phyloP scores from a whole-genome alignment of 805 yeast genomes.

The Saccharomycopsis fibuligera region DNA sequence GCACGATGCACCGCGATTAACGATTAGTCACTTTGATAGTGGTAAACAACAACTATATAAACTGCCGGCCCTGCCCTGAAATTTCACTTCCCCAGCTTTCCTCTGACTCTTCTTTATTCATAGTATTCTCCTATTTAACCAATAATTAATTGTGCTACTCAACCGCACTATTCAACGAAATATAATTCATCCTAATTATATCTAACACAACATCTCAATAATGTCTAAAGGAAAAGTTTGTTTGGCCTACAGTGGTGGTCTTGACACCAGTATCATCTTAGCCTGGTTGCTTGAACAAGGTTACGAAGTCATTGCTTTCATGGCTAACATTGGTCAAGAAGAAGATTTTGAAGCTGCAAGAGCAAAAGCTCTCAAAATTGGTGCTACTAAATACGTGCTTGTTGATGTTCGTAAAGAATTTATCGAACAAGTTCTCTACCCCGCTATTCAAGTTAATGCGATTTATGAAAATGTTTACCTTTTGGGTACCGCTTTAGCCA shows the following conservation, averaged over 20 bases:
- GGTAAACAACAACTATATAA: no score
- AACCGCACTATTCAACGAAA: no score
- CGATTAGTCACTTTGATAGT: no score
- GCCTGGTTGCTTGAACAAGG: constrained; percentile 99
- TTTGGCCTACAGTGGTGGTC: constrained; percentile 98
- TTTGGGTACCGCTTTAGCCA: constrained; percentile 95
- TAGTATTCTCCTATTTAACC: no score
- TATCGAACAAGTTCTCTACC: constrained; percentile 84
- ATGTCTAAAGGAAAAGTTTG: constrained; percentile 99
- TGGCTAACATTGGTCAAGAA: constrained; percentile 99
- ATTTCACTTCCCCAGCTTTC: no score
- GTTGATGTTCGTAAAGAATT: constrained; percentile 95
- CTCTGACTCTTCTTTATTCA: no score
- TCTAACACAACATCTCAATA: no score
- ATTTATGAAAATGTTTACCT: constrained; percentile 96
- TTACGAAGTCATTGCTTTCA: constrained; percentile 95
- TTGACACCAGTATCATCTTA: constrained; percentile 94
- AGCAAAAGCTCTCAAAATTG: constrained; percentile 91
- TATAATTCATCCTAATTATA: no score
- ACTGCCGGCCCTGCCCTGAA: no score
- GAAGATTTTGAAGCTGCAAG: constrained; percentile 98
- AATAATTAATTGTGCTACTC: no score
- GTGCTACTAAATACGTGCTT: constrained; percentile 91
- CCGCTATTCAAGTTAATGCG: constrained; percentile 97
- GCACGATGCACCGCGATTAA: no score